A percentile compares a stretch with the other conserved stretches of the same genome.
phyloP scores from a whole-genome alignment of 179 eudicot genomes.

The Amaranthus tricolor region DNA sequence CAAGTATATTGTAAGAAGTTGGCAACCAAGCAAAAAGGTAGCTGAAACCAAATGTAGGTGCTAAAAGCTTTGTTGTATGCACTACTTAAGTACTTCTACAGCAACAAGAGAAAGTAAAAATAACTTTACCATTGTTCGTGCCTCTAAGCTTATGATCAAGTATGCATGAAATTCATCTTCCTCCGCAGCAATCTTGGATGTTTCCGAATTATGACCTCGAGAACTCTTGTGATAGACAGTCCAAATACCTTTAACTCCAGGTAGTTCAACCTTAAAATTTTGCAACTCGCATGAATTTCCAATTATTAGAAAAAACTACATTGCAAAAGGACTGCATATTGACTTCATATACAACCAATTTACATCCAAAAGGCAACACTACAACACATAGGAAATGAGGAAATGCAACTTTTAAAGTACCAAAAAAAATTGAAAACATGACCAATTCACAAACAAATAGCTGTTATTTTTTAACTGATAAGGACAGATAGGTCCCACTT shows the following conservation, averaged over 20 bases:
- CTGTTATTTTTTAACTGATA: background rate
- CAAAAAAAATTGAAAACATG: background rate
- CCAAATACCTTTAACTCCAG: slow-evolving; percentile 97
- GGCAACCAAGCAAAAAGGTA: background rate
- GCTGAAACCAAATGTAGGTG: no score
- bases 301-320: slow-evolving; percentile 7
- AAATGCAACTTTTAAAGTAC: background rate
- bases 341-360: background rate
- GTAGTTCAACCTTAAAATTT: slow-evolving; percentile 62
- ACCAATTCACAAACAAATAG: background rate
- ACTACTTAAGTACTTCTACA: background rate
- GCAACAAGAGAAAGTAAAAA: slow-evolving; percentile 6
- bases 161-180: slow-evolving; percentile 98
- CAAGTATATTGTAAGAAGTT: background rate
- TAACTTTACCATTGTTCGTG: slow-evolving; percentile 81
- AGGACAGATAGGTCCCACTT: background rate
- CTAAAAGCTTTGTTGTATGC: background rate
- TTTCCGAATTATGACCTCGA: slow-evolving; percentile 66
- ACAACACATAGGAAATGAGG: background rate
- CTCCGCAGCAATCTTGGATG: slow-evolving; percentile 62
- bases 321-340: background rate
- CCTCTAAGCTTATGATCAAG: slow-evolving; percentile 86
- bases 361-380: background rate
- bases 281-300: background rate
- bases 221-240: slow-evolving; percentile 95